Base-by-base conservation (phyloP, 2,329 filamentous ascomycete species). In the Penicillium thymicola region DNA sequence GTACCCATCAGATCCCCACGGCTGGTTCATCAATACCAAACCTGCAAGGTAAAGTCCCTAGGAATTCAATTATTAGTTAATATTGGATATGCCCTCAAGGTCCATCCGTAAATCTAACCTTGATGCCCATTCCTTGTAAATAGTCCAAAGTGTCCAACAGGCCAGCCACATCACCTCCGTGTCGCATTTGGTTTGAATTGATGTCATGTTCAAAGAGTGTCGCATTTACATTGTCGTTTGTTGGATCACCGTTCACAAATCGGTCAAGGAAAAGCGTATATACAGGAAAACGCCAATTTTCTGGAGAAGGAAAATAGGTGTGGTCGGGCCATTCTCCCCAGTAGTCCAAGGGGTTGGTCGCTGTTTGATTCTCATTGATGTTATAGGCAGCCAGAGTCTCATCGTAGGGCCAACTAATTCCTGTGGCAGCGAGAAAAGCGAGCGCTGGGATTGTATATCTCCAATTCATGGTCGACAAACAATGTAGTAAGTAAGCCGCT, bases 191-290 rank as follows among this genome's bases (percentile, higher is more conserved):
- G 53, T 82, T 87, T 56, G 79, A 82, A 63, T 78, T 79, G 54
- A 80, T 70, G 65, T 87, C 85, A 67, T 85, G 82, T 64, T 87
- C 85, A 69, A 81, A 87, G 3, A 77, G 60, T 0, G 84, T 86
- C 10, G 77, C 80, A 67, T 87, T 87, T 42, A 79, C 79, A 63
- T 87, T 81, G 67, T 88, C 85, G 65, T 88, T 88, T 2, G 76
- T 77, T 8, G 85, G 85, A 63, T 88, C 81, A 21, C 85, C 85
- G 63, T 88, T 87, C 41, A 85, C 83, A 64, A 82, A 88, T 57
- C 83, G 76, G 67, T 88, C 85, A 11, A 86, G 71, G 66, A 86
- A 86, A 44, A 88, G 73, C 9, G 83, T 85, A 67, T 88, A 88
- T 65, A 87, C 83, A 0, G 85, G 85, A 59, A 88, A 81, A 27